Evolutionary conservation across 2,329 filamentous ascomycete genomes (phyloP).

Genomic region (Hymenoscyphus infarciens): DNA sequence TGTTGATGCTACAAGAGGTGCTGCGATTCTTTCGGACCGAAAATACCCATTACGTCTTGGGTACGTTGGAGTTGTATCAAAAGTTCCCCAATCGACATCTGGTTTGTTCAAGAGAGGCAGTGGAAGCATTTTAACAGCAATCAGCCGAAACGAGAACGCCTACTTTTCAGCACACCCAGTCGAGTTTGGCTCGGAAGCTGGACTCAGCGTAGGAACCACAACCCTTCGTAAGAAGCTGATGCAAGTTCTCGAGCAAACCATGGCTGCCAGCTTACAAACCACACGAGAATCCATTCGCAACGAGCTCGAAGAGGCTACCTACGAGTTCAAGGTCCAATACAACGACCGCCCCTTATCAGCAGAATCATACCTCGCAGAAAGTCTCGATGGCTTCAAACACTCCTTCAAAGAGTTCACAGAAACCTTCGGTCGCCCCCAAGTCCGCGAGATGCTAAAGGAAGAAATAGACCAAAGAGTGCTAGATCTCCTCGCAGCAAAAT

Average conservation of each 20-base stretch:
- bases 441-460: slow-evolving; percentile 82
- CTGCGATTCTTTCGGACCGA: slow-evolving; percentile 74
- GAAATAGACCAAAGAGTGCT: slow-evolving; percentile 94
- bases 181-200: slow-evolving; percentile 71
- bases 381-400: slow-evolving; percentile 93
- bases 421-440: slow-evolving; percentile 82
- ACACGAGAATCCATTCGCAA: slow-evolving; percentile 91
- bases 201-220: slow-evolving; percentile 75
- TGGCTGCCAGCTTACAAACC: slow-evolving; percentile 85
- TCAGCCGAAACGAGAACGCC: slow-evolving; percentile 81
- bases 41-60: slow-evolving; percentile 95
- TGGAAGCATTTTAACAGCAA: slow-evolving; percentile 73
- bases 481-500: slow-evolving; percentile 85
- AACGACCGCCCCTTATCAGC: slow-evolving; percentile 93
- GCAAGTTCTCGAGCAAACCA: slow-evolving; percentile 93
- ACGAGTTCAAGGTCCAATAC: slow-evolving; percentile 99
- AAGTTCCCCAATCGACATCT: slow-evolving; percentile 58
- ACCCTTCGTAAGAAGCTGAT: slow-evolving; percentile 93
- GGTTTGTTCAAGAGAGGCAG: slow-evolving; percentile 81
- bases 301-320: slow-evolving; percentile 93
- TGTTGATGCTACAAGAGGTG: slow-evolving; percentile 77
- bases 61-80: slow-evolving; percentile 92
- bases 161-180: slow-evolving; percentile 82
- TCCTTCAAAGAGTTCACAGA: slow-evolving; percentile 93
- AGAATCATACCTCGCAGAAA: slow-evolving; percentile 94